Conservation (phyloP, 805 yeast species). For the Nakazawaea holstii region DNA sequence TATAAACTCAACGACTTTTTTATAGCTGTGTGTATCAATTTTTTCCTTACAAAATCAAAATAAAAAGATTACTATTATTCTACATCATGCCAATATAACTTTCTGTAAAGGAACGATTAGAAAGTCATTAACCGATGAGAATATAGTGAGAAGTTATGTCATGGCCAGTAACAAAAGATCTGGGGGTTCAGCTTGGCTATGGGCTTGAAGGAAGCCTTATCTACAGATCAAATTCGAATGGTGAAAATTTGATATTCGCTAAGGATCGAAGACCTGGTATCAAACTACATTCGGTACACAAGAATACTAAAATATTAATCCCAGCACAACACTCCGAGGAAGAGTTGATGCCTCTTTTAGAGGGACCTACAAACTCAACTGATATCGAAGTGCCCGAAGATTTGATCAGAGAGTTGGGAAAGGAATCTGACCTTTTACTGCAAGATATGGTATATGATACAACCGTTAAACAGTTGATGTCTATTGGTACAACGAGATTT, state of each 20-base stretch:
- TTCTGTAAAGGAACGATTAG: too few species aligned
- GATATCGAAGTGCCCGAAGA: too few species aligned
- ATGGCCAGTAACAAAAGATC: slow-evolving; percentile 28
- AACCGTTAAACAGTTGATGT: too few species aligned
- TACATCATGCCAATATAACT: not conserved
- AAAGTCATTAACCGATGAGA: not conserved
- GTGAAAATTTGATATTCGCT: slow-evolving; percentile 22
- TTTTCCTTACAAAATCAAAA: too few species aligned
- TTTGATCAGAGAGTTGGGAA: too few species aligned
- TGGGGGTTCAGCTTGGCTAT: slow-evolving; percentile 34
- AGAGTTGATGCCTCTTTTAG: too few species aligned
- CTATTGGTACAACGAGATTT: too few species aligned
- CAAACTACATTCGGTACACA: slow-evolving; percentile 13
- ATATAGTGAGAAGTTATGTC: slow-evolving; percentile 2
- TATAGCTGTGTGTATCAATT: not conserved
- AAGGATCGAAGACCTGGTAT: slow-evolving; percentile 19
- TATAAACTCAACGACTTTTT: not conserved
- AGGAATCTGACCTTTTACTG: too few species aligned
- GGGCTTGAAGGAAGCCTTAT: slow-evolving; percentile 35
- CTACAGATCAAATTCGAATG: slow-evolving; percentile 13
- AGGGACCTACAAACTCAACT: too few species aligned
- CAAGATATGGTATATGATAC: too few species aligned
- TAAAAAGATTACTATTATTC: too few species aligned
- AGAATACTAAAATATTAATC: slow-evolving; percentile 10
- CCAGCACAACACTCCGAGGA: slow-evolving; percentile 5